Percentiles rank a stretch among this genome's conserved stretches.
Evolutionary conservation across 495 filamentous ascomycete species (phyloP).

Genomic region (Neurospora sp.): DNA sequence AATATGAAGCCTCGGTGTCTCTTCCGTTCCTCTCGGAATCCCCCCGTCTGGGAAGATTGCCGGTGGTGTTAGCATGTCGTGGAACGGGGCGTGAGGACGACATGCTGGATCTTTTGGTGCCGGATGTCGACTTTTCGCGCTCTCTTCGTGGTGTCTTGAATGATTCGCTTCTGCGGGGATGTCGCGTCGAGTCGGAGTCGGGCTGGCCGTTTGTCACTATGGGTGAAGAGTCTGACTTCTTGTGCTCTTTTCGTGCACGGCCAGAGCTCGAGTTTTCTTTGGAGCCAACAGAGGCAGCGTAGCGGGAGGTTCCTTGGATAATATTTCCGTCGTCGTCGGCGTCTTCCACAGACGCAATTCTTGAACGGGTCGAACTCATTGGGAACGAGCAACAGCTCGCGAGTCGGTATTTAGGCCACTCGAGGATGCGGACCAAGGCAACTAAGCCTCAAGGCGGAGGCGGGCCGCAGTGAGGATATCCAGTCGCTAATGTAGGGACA

Average conservation of each 20-base stretch:
- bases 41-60: conserved; percentile 5
- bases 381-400: conserved; percentile 15
- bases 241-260: conserved; percentile 27
- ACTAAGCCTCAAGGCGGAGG: conserved; percentile 19
- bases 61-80: conserved; percentile 20
- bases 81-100: conserved; percentile 14
- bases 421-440: conserved; percentile 8
- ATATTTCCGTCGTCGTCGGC: conserved; percentile 32
- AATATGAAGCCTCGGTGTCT: conserved; percentile 29
- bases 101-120: conserved; percentile 19
- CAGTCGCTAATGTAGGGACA: conserved; percentile 3
- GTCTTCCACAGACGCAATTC: conserved; percentile 39
- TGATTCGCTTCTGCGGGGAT: conserved; percentile 14
- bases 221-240: conserved; percentile 24
- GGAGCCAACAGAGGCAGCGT: conserved; percentile 25
- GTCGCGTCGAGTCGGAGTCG: conserved; percentile 35
- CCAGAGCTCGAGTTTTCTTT: conserved; percentile 38
- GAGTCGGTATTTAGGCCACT: conserved; percentile 5
- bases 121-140: conserved; percentile 15
- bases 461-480: conserved; percentile 11
- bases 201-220: conserved; percentile 21
- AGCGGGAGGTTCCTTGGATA: conserved; percentile 28
- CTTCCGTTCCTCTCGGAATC: neutral
- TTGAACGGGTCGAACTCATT: conserved; percentile 16
- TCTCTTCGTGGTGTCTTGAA: conserved; percentile 22